Evolutionary conservation across 2,329 filamentous ascomycete species (phyloP), one percentile per base, ranked within the genome.

Genomic region (Hymenoscyphus scutula): DNA sequence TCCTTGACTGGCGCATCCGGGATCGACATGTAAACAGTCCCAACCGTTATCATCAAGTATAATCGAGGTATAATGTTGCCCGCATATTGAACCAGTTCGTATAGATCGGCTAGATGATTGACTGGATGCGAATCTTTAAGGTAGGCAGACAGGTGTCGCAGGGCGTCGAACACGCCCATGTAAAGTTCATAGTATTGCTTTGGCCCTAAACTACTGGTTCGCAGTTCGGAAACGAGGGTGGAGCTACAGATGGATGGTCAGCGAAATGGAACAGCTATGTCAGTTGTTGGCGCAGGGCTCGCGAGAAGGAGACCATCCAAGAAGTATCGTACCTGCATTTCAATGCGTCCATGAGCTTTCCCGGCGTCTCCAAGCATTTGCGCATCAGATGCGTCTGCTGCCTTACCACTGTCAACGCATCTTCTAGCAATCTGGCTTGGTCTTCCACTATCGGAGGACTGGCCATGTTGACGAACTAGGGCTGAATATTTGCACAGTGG

Each of bases 171-270:
- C 66, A 99, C 92, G 68, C 95, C 87, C 95, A 99, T 99, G 80
- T 99, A 99, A 63, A 99, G 86, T 81, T 99, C 96, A 78, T 99
- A 99, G 81, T 99, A 99, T 78, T 99, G 95, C 78, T 99, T 99
- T 37, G 95, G 95, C n/a, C 95, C 92, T 58, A 99, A 85, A 72
- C 91, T 97, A 76, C 93, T 96, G 4, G 95, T 99, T 71, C 95
- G 92, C 72, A 99, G 86, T 78, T 99, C 95, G n/a, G 95, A 97
- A 65, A 99, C 94, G 67, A 99, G 86, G 23, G 95, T 99, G 51
- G 95, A 99, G 79, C 95, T 98, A 59, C 29, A 74, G 66, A 67
- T 32, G 58, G 64, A 65, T 65, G 68, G 67, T 65, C 56, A 62
- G 51, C 62, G 61, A 60, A 65, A 63, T 27, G 37, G 60, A 56